Evolutionary conservation across 441 rosid genomes (phyloP).

Genomic region (Manihot esculenta): DNA sequence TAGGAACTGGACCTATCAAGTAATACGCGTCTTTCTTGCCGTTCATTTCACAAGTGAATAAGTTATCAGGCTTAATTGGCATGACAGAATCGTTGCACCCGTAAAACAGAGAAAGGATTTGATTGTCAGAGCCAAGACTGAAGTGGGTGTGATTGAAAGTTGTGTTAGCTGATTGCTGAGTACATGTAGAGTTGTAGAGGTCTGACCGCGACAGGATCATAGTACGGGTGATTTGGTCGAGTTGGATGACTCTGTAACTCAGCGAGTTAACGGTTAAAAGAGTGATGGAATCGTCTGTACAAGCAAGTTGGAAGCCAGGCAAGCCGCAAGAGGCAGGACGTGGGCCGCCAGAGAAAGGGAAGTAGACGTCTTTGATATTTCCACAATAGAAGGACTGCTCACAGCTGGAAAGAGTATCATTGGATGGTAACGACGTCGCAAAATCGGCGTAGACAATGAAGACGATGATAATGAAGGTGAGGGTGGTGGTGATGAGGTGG

Average conservation of each 20-base stretch:
- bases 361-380: slow-evolving; percentile 23
- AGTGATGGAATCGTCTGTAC: slow-evolving; percentile 14
- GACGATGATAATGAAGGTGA: not conserved
- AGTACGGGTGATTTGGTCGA: slow-evolving; percentile 25
- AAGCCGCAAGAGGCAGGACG: slow-evolving; percentile 38
- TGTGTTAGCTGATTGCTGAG: slow-evolving; percentile 16
- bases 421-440: slow-evolving; percentile 1
- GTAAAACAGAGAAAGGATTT: slow-evolving; percentile 27
- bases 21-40: slow-evolving; percentile 21
- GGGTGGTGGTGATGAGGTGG: slow-evolving; percentile 8
- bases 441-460: not conserved
- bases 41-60: slow-evolving; percentile 18
- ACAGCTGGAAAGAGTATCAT: slow-evolving; percentile 20
- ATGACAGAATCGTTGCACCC: slow-evolving; percentile 15
- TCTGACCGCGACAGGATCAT: slow-evolving; percentile 32
- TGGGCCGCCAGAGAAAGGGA: slow-evolving; percentile 43
- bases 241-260: slow-evolving; percentile 25
- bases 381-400: slow-evolving; percentile 33
- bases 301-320: slow-evolving; percentile 33
- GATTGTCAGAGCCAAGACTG: slow-evolving; percentile 9
- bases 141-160: slow-evolving; percentile 28
- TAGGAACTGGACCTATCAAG: slow-evolving; percentile 25
- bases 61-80: not conserved
- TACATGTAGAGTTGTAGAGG: slow-evolving; percentile 33
- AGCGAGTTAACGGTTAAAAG: slow-evolving; percentile 22